phyloP scores from a whole-genome alignment of 352 stramenopile species.

The Globisporangium heterothallicum region DNA sequence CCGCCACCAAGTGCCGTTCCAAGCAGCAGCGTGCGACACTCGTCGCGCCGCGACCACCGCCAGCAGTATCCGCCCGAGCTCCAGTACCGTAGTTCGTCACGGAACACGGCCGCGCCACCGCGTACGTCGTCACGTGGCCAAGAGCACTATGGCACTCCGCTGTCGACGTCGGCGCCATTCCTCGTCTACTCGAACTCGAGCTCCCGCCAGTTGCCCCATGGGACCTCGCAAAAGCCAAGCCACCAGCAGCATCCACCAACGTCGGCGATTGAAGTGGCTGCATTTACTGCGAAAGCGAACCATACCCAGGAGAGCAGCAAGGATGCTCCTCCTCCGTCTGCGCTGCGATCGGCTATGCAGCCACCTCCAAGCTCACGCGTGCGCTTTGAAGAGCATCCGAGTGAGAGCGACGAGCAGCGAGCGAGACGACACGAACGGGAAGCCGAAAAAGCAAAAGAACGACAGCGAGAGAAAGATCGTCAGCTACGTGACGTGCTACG shows the following conservation, averaged over 20 bases:
- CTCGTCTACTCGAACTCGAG: slow-evolving; percentile 36
- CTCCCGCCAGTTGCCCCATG: slow-evolving; percentile 1
- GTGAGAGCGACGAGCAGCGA: slow-evolving; percentile 10
- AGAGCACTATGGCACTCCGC: slow-evolving; percentile 25
- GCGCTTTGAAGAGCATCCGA: slow-evolving; percentile 17
- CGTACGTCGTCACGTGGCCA: too few relatives aligned
- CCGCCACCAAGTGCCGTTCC: slow-evolving; percentile 10
- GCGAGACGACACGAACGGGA: slow-evolving; percentile 4
- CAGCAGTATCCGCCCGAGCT: slow-evolving; percentile 18
- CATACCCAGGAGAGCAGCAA: too few relatives aligned
- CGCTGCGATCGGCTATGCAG: slow-evolving; percentile 19
- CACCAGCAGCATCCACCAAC: not conserved
- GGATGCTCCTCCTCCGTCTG: slow-evolving; percentile 34
- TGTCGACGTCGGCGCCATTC: slow-evolving; percentile 38
- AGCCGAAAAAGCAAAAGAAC: slow-evolving; percentile 6
- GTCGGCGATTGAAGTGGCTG: not conserved
- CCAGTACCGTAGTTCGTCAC: slow-evolving; percentile 42
- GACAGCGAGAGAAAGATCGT: slow-evolving; percentile 10
- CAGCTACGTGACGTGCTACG: slow-evolving; percentile 8
- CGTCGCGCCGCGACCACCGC: slow-evolving; percentile 12
- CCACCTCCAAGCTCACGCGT: slow-evolving; percentile 40
- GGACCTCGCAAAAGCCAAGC: not conserved
- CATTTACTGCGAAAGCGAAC: not conserved
- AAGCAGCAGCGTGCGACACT: slow-evolving; percentile 4
- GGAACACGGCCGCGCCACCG: slow-evolving; percentile 4